These are phyloP conservation scores for Tuber microsphaerosporum DNA, from an alignment of 495 filamentous ascomycete genomes.

Conservation along the genomic window DNA sequence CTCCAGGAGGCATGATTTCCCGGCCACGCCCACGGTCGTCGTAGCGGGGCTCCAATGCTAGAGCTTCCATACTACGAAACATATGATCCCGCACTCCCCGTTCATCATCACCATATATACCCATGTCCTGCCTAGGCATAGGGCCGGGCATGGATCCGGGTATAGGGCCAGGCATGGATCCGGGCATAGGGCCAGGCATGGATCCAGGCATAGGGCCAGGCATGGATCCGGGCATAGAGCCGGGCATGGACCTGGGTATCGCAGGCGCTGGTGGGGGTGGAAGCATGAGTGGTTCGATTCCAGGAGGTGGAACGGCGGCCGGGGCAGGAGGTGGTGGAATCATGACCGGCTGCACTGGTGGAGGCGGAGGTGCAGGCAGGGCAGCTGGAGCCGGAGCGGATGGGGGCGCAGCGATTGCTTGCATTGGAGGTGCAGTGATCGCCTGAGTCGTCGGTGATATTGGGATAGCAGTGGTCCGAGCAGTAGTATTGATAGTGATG, in stretches of 20 bases:
- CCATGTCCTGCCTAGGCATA: slow-evolving; percentile 19
- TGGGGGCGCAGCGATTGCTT: slow-evolving; percentile 20
- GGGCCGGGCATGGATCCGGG: not conserved
- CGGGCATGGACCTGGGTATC: not conserved
- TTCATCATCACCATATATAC: slow-evolving; percentile 5
- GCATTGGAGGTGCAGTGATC: slow-evolving; percentile 14
- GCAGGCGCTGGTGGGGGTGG: slow-evolving; percentile 25
- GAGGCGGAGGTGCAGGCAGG: slow-evolving; percentile 11
- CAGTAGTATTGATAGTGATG: slow-evolving; percentile 40
- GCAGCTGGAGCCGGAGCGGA: slow-evolving; percentile 19
- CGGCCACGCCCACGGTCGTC: slow-evolving; percentile 26
- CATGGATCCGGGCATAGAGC: not conserved
- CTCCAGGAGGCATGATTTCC: slow-evolving; percentile 14
- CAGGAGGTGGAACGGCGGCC: slow-evolving; percentile 16
- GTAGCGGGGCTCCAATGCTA: slow-evolving; percentile 20
- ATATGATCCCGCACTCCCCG: slow-evolving; percentile 16
- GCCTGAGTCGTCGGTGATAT: slow-evolving; percentile 15
- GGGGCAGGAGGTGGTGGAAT: slow-evolving; percentile 31
- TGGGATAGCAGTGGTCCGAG: slow-evolving; percentile 32
- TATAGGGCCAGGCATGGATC: slow-evolving; percentile 5
- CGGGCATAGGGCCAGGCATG: slow-evolving; percentile 3
- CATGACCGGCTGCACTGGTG: slow-evolving; percentile 29
- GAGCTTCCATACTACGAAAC: slow-evolving; percentile 17
- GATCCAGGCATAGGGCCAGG: slow-evolving; percentile 6
- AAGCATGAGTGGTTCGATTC: slow-evolving; percentile 32